Conservation (phyloP, 78 protist genomes). For the Capsaspora owczarzaki region DNA sequence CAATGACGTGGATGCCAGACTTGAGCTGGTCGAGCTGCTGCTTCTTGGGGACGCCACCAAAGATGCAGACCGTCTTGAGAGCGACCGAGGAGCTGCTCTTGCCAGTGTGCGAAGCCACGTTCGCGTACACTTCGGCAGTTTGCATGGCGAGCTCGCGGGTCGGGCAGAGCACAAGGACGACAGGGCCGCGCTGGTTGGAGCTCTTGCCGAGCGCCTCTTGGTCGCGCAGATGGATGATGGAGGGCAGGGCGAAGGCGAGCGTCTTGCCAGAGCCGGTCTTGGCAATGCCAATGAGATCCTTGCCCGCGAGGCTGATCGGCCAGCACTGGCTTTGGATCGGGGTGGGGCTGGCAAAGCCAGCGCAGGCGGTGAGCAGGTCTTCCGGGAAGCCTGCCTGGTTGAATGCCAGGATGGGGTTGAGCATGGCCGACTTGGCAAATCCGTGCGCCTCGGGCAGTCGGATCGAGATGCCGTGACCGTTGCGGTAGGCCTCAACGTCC, state of each 20-base stretch:
- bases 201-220: conserved; percentile 75
- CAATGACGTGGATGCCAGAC: conserved; percentile 30
- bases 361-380: neutral
- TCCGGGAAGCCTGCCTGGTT: conserved; percentile 18
- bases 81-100: neutral
- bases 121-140: conserved; percentile 20
- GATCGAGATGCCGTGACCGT: neutral
- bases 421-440: neutral
- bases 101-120: neutral
- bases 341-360: conserved; percentile 55
- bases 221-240: conserved; percentile 54
- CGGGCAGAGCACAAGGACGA: conserved; percentile 82
- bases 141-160: conserved; percentile 66
- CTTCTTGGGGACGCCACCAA: conserved; percentile 52
- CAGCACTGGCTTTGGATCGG: conserved; percentile 65
- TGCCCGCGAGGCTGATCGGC: conserved; percentile 66
- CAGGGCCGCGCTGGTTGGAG: conserved; percentile 77
- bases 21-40: conserved; percentile 16
- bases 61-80: conserved; percentile 9
- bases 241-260: conserved; percentile 85
- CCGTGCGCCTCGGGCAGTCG: neutral
- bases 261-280: conserved; percentile 96
- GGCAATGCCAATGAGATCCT: conserved; percentile 96
- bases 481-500: neutral
- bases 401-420: conserved; percentile 36